phyloP scores from a whole-genome alignment of 2,329 filamentous ascomycete genomes.

The Nigrograna mackinnonii region DNA sequence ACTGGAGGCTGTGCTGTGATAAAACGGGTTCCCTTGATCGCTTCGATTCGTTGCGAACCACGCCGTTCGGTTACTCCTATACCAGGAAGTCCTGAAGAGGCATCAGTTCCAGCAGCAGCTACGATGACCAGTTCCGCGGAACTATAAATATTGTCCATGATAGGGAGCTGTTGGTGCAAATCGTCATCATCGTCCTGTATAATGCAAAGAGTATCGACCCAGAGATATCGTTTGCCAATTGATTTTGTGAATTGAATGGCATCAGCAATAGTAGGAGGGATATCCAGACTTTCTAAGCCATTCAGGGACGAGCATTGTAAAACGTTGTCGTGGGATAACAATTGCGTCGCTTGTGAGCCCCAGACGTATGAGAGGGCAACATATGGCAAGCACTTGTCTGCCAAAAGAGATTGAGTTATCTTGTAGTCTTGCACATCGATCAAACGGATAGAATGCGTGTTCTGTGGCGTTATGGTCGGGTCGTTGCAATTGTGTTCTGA shows the following conservation, averaged over 20 bases:
- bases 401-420: background rate
- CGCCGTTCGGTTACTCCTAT: background rate
- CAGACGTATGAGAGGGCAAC: background rate
- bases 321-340: background rate
- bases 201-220: background rate
- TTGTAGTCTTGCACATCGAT: background rate
- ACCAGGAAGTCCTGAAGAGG: background rate
- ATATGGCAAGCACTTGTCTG: background rate
- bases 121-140: background rate
- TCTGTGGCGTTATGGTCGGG: background rate
- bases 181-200: background rate
- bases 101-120: background rate
- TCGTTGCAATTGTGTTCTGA: background rate
- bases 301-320: background rate
- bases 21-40: background rate
- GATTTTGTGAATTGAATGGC: background rate
- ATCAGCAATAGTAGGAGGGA: constrained; percentile 1
- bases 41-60: background rate
- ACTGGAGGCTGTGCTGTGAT: background rate
- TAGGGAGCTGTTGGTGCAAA: background rate
- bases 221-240: background rate
- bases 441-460: background rate
- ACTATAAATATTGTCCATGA: background rate
- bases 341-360: background rate
- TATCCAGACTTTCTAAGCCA: background rate